Conservation (phyloP, 139 green algal genomes). For the Micromonas pusilla region DNA sequence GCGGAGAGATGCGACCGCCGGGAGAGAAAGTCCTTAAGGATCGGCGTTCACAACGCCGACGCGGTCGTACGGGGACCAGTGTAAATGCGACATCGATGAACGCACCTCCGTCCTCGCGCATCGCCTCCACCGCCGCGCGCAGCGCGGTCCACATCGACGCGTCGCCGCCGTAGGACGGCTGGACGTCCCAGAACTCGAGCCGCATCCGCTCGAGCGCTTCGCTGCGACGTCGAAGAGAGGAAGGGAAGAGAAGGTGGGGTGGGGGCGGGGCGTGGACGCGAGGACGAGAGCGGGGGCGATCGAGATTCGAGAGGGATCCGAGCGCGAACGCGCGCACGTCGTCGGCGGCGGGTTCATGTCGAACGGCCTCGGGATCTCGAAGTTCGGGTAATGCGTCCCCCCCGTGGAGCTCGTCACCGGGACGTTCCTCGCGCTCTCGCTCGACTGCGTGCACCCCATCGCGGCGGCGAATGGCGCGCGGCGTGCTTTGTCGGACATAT, state of each 20-base stretch:
- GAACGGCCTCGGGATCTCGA: not conserved
- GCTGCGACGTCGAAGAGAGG: conserved; percentile 12
- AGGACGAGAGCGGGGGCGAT: no score
- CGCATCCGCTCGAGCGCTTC: conserved; percentile 55
- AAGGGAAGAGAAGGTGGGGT: no score
- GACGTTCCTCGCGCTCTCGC: not conserved
- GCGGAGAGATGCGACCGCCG: no score
- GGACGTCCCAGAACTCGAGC: conserved; percentile 84
- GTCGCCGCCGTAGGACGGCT: conserved; percentile 75
- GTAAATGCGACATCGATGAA: conserved; percentile 42
- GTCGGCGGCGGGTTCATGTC: not conserved
- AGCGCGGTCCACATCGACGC: conserved; percentile 80
- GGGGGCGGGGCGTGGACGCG: no score
- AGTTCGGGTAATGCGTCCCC: not conserved
- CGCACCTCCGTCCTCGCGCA: conserved; percentile 64
- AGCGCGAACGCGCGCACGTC: no score
- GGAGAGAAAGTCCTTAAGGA: no score
- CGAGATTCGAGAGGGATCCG: no score
- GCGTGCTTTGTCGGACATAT: no score
- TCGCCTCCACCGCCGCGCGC: conserved; percentile 47
- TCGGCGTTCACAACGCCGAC: no score
- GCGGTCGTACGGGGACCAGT: not conserved
- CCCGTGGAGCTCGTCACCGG: not conserved
- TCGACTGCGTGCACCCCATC: not conserved
- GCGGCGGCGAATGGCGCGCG: no score